These are phyloP conservation scores for Raddia guianensis DNA, from an alignment of 176 grass and related monocot species.

Conservation along the genomic window DNA sequence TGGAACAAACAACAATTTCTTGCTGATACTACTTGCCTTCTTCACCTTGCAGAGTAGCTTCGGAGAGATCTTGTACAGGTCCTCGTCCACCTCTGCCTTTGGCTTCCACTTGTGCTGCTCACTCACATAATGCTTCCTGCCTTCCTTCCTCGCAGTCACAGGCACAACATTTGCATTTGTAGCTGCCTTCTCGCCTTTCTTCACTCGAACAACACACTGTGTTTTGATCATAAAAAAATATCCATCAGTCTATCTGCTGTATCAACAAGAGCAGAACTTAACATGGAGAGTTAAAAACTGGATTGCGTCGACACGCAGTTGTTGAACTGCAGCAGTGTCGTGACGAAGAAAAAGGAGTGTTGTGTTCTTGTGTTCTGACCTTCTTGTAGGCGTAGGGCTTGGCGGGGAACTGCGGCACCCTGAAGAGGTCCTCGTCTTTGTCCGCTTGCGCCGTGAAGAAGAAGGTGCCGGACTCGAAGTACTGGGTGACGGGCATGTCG, in stretches of 20 bases:
- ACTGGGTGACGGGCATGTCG: conserved; percentile 72
- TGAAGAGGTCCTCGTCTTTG: conserved; percentile 74
- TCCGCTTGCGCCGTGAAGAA: conserved; percentile 62
- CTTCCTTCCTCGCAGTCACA: conserved; percentile 40
- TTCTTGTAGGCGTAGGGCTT: conserved; percentile 65
- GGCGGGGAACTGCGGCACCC: conserved; percentile 62
- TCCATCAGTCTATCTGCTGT: neutral
- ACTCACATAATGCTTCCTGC: conserved; percentile 44
- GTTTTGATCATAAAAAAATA: neutral
- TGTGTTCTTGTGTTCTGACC: conserved; percentile 31
- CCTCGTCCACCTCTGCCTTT: conserved; percentile 64
- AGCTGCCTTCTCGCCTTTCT: conserved; percentile 53
- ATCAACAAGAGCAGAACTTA: neutral
- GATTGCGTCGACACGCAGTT: neutral
- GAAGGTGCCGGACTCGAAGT: conserved; percentile 70
- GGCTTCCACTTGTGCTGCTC: conserved; percentile 63
- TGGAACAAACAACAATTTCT: conserved; percentile 5
- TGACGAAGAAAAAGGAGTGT: neutral
- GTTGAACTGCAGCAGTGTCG: neutral
- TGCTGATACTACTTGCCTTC: conserved; percentile 46
- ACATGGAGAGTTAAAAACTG: neutral
- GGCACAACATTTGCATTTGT: conserved; percentile 14
- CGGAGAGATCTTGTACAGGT: conserved; percentile 88
- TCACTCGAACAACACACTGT: conserved; percentile 52
- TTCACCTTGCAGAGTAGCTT: conserved; percentile 74